Evolutionary conservation across 768 basidiomycete species (phyloP), one percentile per base, ranked within the genome.

Genomic region (Calocybe gangraenosa): DNA sequence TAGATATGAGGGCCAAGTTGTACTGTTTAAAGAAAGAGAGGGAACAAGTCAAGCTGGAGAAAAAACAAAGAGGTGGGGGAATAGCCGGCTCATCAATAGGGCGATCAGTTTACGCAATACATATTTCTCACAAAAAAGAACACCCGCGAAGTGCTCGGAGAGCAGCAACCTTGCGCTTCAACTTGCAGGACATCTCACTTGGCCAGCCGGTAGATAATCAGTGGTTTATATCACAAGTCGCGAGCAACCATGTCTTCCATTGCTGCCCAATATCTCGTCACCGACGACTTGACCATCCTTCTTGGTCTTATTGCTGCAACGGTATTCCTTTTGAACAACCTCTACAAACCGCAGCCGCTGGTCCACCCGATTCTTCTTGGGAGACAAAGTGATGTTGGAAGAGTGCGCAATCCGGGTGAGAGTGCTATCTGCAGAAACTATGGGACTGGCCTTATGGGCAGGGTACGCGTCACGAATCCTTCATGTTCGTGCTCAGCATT

Each of bases 301-400:
- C 75, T 90, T 8, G 82, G 81, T 40, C 76, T 91, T 50, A 82
- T 85, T 28, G 80, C 81, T 3, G 84, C 82, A 2, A 85, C 85
- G 7, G 75, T 88, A 31, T 89, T 88, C 59, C 72, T 89, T 23
- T 69, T 90, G 35, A 82, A 82, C 58, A 89, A 81, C 60, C 67
- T 88, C 49, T 87, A 89, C 67, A 87, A 78, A 54, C 87, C 86
- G 3, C 86, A 87, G 54, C 83, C 86, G 2, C 78, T 94, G 34
- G 92, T 94, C 0, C 93, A 96, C 58, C 93, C 93, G n/a, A 87
- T 97, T 53, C 74, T 95, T 7, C 76, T 97, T 1, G 92, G 93
- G 6, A 72, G 92, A 40, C 93, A 97, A 73, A 91, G 90, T 55
- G 94, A 96, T 62, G 85, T 86, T 20, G 84, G 82, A 10, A 75